These are phyloP conservation scores for Lichtheimia ornata DNA, from an alignment of 371 early-diverging fungal genomes.

Conservation along the genomic window DNA sequence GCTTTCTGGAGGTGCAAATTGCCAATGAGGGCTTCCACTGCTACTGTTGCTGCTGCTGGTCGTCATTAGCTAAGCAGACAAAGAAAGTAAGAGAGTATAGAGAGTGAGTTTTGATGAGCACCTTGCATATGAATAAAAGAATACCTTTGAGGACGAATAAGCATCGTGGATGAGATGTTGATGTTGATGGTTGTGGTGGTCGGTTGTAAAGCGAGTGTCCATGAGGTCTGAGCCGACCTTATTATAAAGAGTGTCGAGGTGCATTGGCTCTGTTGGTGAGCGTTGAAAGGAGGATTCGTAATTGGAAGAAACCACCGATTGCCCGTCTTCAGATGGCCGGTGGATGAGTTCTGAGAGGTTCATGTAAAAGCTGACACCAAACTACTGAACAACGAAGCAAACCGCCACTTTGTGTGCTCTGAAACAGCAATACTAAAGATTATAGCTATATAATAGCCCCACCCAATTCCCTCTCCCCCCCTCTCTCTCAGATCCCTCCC, in stretches of 20 bases:
- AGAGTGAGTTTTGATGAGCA: no score
- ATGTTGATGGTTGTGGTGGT: conserved; percentile 1
- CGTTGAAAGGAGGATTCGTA: conserved; percentile 11
- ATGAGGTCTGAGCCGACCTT: conserved; percentile 2
- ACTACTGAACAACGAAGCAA: no score
- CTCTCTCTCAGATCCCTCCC: no score
- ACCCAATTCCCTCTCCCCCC: no score
- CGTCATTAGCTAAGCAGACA: no score
- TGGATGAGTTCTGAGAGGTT: conserved; percentile 18
- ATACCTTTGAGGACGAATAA: no score
- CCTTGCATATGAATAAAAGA: no score
- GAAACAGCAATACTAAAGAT: no score
- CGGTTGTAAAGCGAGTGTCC: conserved; percentile 6
- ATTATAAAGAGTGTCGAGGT: conserved; percentile 10
- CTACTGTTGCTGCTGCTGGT: conserved; percentile 5
- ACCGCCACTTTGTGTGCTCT: no score
- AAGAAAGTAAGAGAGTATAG: no score
- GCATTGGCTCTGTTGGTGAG: conserved; percentile 9
- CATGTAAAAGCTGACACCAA: conserved; percentile 5
- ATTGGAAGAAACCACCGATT: conserved; percentile 8
- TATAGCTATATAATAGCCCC: no score
- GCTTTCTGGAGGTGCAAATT: neutral
- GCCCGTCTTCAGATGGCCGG: conserved; percentile 13
- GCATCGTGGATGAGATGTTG: no score
- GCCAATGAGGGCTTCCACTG: conserved; percentile 5